phyloP scores from a whole-genome alignment of 2,329 filamentous ascomycete species.

The Paraphoma chrysanthemicola region DNA sequence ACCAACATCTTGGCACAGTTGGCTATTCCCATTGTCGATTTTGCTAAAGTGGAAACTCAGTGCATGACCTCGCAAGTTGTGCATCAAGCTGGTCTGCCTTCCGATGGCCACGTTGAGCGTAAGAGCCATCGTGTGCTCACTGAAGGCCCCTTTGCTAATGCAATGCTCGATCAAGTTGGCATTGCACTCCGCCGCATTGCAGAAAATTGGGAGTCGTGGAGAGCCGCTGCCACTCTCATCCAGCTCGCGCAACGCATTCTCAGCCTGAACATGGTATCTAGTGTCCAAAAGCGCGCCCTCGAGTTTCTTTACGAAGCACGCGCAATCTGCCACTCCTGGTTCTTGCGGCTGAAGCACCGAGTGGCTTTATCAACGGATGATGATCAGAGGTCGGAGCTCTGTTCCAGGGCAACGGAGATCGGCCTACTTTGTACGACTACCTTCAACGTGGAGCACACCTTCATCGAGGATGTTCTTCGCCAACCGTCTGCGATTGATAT shows the following conservation, averaged over 20 bases:
- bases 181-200: no score
- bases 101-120: no score
- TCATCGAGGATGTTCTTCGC: constrained; percentile 38
- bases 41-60: no score
- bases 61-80: no score
- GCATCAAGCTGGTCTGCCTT: no score
- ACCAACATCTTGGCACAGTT: no score
- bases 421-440: constrained; percentile 54
- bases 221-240: constrained; percentile 51
- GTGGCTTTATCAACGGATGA: constrained; percentile 27
- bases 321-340: constrained; percentile 50
- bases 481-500: constrained; percentile 15
- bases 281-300: constrained; percentile 34
- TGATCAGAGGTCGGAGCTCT: constrained; percentile 39
- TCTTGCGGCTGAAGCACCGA: constrained; percentile 40
- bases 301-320: constrained; percentile 44
- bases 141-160: no score
- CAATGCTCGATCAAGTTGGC: no score
- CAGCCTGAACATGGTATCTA: constrained; percentile 42
- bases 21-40: no score
- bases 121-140: no score
- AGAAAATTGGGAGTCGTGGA: constrained; percentile 48
- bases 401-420: constrained; percentile 46
- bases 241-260: constrained; percentile 53
- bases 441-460: constrained; percentile 52